A percentile compares a stretch with the other conserved stretches of the same genome.
Evolutionary conservation across 768 basidiomycete genomes (phyloP).

Genomic region (Russula foetens): DNA sequence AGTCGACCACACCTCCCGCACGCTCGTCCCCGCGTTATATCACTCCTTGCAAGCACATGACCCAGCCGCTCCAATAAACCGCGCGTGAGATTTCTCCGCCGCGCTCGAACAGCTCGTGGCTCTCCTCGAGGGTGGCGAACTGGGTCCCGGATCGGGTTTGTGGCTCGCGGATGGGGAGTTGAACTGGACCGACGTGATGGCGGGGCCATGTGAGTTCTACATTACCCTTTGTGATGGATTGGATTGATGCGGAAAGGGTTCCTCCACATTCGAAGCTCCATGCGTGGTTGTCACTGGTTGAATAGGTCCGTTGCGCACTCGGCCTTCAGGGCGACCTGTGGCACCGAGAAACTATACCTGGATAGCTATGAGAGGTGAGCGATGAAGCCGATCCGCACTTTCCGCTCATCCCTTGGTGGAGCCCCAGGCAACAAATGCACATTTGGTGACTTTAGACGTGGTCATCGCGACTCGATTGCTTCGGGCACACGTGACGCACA

Average conservation of each 20-base stretch:
- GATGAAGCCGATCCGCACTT: too few relatives aligned
- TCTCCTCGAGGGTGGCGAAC: neutral
- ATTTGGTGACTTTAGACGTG: too few relatives aligned
- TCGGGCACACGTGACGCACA: too few relatives aligned
- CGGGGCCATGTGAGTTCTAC: conserved; percentile 49
- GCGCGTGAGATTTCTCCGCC: neutral
- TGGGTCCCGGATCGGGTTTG: too few relatives aligned
- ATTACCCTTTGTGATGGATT: neutral
- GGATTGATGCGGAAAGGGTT: too few relatives aligned
- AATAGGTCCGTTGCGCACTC: conserved; percentile 49
- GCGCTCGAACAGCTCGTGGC: neutral
- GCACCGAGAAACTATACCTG: conserved; percentile 60
- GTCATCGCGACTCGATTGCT: too few relatives aligned
- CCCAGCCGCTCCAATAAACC: conserved; percentile 34
- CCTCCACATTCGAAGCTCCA: conserved; percentile 41
- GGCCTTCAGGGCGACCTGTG: conserved; percentile 59
- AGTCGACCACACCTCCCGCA: conserved; percentile 56
- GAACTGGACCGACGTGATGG: too few relatives aligned
- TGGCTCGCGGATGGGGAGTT: too few relatives aligned
- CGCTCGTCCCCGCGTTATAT: conserved; percentile 64
- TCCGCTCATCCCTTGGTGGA: neutral
- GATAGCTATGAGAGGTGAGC: conserved; percentile 67
- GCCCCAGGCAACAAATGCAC: neutral
- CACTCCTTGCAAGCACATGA: conserved; percentile 68
- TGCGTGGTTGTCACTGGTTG: conserved; percentile 50